A percentile compares a stretch with the other conserved stretches of the same genome.
phyloP scores from a whole-genome alignment of 2,329 filamentous ascomycete species.

The Verticillium tricorpus region DNA sequence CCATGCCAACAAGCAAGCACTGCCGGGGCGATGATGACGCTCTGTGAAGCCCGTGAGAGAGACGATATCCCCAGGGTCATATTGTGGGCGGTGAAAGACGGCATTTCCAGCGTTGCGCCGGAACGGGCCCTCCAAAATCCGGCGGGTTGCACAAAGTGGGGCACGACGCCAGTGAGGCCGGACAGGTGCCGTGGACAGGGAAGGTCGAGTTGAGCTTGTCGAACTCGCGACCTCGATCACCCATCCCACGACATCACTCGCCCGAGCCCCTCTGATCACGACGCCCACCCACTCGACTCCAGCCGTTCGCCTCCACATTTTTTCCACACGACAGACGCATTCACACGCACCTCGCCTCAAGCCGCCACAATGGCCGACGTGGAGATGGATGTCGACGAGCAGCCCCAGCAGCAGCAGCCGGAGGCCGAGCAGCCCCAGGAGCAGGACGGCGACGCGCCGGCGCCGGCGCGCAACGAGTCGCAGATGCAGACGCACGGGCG shows the following conservation, averaged over 20 bases:
- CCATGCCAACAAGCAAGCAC: neutral
- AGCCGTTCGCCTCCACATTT: neutral
- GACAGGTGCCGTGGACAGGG: neutral
- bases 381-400: constrained; percentile 58
- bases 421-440: constrained; percentile 9
- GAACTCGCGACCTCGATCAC: neutral
- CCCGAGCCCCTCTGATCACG: neutral
- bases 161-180: neutral
- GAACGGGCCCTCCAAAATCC: neutral
- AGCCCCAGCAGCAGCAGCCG: constrained; percentile 16
- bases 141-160: neutral
- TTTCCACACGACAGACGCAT: neutral
- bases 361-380: constrained; percentile 43
- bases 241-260: neutral
- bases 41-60: too few relatives aligned
- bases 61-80: too few relatives aligned
- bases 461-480: constrained; percentile 44
- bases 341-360: neutral
- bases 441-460: constrained; percentile 19
- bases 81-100: too few relatives aligned
- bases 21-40: too few relatives aligned
- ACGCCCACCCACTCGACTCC: too few relatives aligned
- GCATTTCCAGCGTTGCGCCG: neutral
- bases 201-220: neutral
- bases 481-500: constrained; percentile 70